A percentile compares a stretch with the other conserved stretches of the same genome.
These are phyloP conservation scores for Carallia brachiata DNA, from an alignment of 345 rosid species.

Conservation along the genomic window DNA sequence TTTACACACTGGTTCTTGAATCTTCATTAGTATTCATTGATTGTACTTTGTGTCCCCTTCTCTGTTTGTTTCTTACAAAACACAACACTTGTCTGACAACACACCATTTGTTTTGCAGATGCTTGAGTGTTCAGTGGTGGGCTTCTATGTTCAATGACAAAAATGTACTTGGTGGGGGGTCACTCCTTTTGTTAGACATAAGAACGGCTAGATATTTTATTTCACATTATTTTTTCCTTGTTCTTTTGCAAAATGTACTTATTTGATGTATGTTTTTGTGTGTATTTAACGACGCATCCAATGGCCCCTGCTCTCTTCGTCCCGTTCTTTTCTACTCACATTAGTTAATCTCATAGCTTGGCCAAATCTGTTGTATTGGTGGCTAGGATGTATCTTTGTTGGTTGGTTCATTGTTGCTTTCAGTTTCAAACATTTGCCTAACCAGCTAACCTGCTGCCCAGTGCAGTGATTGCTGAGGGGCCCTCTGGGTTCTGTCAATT, in stretches of 20 bases:
- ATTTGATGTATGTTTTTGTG: slow-evolving; percentile 6
- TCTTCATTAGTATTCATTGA: neutral
- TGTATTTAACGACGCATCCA: slow-evolving; percentile 25
- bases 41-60: neutral
- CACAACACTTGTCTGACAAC: neutral
- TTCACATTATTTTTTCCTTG: neutral
- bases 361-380: slow-evolving; percentile 13
- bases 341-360: slow-evolving; percentile 18
- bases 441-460: neutral
- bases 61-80: neutral
- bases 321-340: slow-evolving; percentile 7
- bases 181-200: slow-evolving; percentile 7
- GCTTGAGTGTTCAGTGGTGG: slow-evolving; percentile 27
- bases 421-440: slow-evolving; percentile 1
- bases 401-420: slow-evolving; percentile 17
- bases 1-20: neutral
- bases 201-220: neutral
- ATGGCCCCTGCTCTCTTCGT: slow-evolving; percentile 12
- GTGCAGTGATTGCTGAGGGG: slow-evolving; percentile 21
- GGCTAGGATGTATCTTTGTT: neutral
- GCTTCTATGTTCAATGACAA: slow-evolving; percentile 13
- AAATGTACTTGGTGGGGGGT: slow-evolving; percentile 23
- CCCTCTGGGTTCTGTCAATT: slow-evolving; percentile 11
- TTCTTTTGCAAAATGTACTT: slow-evolving; percentile 9
- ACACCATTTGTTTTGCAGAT: slow-evolving; percentile 22